A percentile compares a stretch with the other conserved stretches of the same genome.
phyloP scores from a whole-genome alignment of 1,139 yeast species.

The Kodamaea fungicola region DNA sequence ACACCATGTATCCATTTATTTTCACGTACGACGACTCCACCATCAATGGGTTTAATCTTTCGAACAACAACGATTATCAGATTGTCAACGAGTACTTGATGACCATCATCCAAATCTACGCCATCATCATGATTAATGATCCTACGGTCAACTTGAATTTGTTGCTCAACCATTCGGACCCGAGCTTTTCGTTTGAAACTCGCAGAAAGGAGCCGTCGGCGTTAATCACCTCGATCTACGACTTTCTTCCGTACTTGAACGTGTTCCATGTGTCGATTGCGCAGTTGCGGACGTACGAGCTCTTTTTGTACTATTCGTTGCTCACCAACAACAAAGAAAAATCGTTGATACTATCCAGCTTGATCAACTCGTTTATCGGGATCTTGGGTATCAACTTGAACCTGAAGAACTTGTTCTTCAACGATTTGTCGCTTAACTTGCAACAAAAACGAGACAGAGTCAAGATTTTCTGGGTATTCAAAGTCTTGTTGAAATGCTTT shows the following conservation, averaged over 20 bases:
- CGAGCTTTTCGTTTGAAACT: slow-evolving; percentile 27
- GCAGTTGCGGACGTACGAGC: slow-evolving; percentile 41
- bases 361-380: slow-evolving; percentile 46
- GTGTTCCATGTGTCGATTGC: slow-evolving; percentile 41
- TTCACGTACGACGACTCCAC: slow-evolving; percentile 50
- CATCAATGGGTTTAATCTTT: slow-evolving; percentile 49
- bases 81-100: slow-evolving; percentile 51
- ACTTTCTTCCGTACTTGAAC: slow-evolving; percentile 45
- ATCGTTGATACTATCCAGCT: slow-evolving; percentile 39
- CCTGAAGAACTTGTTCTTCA: slow-evolving; percentile 43
- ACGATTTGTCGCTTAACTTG: slow-evolving; percentile 37
- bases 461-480: slow-evolving; percentile 60
- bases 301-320: slow-evolving; percentile 42
- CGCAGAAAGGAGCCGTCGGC: slow-evolving; percentile 10
- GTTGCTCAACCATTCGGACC: slow-evolving; percentile 37
- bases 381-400: slow-evolving; percentile 46
- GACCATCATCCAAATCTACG: slow-evolving; percentile 45
- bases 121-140: slow-evolving; percentile 47
- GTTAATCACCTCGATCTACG: slow-evolving; percentile 38
- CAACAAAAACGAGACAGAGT: slow-evolving; percentile 48
- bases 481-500: slow-evolving; percentile 49
- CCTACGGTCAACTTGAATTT: slow-evolving; percentile 44
- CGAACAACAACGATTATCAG: slow-evolving; percentile 45
- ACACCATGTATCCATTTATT: slow-evolving; percentile 53
- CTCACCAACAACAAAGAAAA: slow-evolving; percentile 47